These are phyloP conservation scores for Mycena galopus DNA, from an alignment of 768 basidiomycete genomes.

Conservation along the genomic window DNA sequence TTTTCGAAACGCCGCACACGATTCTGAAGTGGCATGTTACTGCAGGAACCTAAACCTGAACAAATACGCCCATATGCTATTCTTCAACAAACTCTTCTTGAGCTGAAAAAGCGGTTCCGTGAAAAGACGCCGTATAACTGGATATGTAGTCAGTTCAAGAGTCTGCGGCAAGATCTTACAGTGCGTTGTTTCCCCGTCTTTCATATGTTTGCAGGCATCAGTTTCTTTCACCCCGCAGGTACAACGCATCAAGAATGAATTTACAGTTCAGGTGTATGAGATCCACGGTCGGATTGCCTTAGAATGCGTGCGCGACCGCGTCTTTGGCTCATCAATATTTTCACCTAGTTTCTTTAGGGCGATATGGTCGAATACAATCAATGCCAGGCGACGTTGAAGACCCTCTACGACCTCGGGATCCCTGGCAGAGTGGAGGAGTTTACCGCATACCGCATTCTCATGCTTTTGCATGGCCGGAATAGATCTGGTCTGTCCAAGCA, in stretches of 20 bases:
- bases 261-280: constrained; percentile 97
- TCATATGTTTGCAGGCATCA: constrained; percentile 43
- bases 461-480: constrained; percentile 94
- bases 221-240: constrained; percentile 68
- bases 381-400: constrained; percentile 92
- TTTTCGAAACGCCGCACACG: not conserved
- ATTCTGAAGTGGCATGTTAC: constrained; percentile 2
- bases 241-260: constrained; percentile 98
- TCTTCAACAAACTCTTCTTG: constrained; percentile 85
- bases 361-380: constrained; percentile 99
- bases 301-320: constrained; percentile 74
- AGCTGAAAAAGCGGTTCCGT: constrained; percentile 91
- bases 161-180: constrained; percentile 95
- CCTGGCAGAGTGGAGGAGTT: constrained; percentile 96
- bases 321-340: constrained; percentile 26
- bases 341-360: constrained; percentile 61
- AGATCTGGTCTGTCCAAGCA: constrained; percentile 79
- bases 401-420: constrained; percentile 93
- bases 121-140: constrained; percentile 83
- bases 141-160: constrained; percentile 99
- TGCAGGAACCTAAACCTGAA: constrained; percentile 94
- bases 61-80: constrained; percentile 91
- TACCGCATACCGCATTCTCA: constrained; percentile 96
- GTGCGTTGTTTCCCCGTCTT: constrained; percentile 63
- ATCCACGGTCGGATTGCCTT: constrained; percentile 98